Evolutionary conservation across 192 early-diverging fungal species (phyloP), one percentile per base, ranked within the genome.

Genomic region (Helicostylum pulchrum): DNA sequence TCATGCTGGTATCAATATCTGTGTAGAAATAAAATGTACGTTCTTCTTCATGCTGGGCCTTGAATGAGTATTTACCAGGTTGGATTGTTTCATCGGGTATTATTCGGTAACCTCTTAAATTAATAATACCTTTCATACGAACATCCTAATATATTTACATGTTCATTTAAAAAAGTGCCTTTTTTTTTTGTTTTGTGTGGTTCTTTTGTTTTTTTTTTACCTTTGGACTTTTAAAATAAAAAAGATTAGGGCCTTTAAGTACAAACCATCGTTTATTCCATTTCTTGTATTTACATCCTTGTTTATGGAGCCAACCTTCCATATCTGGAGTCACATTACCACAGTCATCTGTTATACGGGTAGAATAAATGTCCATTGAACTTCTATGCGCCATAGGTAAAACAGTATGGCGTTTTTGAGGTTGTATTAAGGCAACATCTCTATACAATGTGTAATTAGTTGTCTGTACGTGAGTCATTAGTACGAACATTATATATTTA

Each of bases 41-140:
- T 53, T 82, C 78, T 7, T 67, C 68, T 19, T 83, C 82, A 44
- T 87, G 85, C 7, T 80, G 70, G 0, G 76, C 79, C 62, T 80
- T 85, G 60, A 87, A 87, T 43, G 80, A 81, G 49, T 80, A 87
- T 63, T 87, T 87, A 30, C 85, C 85, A 1, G 79, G 56, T 50
- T 72, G 70, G 31, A 85, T 82, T 32, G 78, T 77, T 46, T 83
- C 81, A 57, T 87, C 85, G 11, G 70, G 67, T 8, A 84, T 68
- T 14, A 87, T 78, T 14, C 76, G 70, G 59, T 87, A 87, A n/a
- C 85, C 85, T 50, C 74, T 66, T 15, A 87, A 49, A 64, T 87
- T 80, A 39, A 87, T 81, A 15, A 77, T 76, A 30, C 84, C 85
- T 51, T 82, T 85, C 68, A 78, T 84, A 21, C 77, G 53, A n/a